Conservation (phyloP, 2,329 filamentous ascomycete genomes). For the Capronia coronata region DNA sequence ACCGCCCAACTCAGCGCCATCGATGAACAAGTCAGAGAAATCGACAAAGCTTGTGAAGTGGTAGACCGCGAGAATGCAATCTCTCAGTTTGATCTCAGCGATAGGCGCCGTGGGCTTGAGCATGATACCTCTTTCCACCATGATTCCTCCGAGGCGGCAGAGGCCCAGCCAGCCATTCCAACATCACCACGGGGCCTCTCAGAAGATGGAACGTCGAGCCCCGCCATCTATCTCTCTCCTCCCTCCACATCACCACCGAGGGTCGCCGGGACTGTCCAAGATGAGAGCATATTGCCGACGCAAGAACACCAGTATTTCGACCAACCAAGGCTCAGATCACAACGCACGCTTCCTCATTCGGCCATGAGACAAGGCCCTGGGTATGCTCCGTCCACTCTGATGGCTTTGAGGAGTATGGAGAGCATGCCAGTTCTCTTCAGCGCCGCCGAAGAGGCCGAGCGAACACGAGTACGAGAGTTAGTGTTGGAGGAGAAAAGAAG, state of each 20-base stretch:
- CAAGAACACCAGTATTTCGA: background rate
- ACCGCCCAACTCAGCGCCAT: conserved; percentile 5
- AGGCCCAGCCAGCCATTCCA: background rate
- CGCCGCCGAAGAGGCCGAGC: conserved; percentile 1
- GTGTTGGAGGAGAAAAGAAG: background rate
- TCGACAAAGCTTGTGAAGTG: conserved; percentile 19
- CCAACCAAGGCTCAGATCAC: background rate
- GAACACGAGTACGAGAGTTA: background rate
- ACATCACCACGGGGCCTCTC: background rate
- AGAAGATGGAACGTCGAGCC: background rate
- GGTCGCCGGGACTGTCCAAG: background rate
- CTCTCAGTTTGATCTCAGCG: background rate
- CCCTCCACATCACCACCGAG: background rate
- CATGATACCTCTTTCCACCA: background rate
- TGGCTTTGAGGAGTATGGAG: conserved; percentile 3
- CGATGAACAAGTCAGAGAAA: conserved; percentile 13
- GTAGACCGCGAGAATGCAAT: conserved; percentile 2
- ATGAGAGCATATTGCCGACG: too few relatives aligned
- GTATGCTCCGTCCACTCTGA: conserved; percentile 1
- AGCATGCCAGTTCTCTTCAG: background rate
- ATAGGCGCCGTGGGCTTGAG: background rate
- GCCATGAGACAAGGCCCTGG: background rate
- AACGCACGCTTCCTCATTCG: background rate
- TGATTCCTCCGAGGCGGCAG: background rate
- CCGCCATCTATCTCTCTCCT: background rate